Evolutionary conservation across 768 basidiomycete genomes (phyloP).

Genomic region (Coprinopsis marcescibilis): DNA sequence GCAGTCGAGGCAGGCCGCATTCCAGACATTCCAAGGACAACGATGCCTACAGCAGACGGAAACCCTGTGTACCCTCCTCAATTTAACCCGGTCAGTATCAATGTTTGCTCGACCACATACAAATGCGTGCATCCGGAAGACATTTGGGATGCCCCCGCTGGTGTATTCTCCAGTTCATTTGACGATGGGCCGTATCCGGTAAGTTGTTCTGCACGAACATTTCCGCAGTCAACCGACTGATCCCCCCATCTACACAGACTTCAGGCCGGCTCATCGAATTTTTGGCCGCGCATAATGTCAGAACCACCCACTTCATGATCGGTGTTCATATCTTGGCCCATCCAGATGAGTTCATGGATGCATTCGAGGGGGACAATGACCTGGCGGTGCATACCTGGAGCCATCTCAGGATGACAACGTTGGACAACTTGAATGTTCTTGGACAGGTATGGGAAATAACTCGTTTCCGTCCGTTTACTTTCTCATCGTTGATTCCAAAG

Average conservation of each 20-base stretch:
- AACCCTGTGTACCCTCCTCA: conserved; percentile 42
- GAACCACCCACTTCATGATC: conserved; percentile 88
- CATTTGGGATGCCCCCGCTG: conserved; percentile 72
- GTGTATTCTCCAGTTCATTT: conserved; percentile 60
- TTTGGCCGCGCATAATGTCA: conserved; percentile 55
- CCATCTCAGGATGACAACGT: conserved; percentile 77
- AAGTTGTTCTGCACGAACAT: conserved; percentile 11
- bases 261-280: conserved; percentile 56
- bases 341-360: conserved; percentile 47
- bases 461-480: background rate
- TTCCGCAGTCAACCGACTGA: conserved; percentile 1
- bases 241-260: conserved; percentile 20
- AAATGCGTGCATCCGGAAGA: conserved; percentile 59
- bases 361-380: conserved; percentile 41
- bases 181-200: conserved; percentile 73
- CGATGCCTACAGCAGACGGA: conserved; percentile 21
- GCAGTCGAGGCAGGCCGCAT: conserved; percentile 69
- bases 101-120: conserved; percentile 75
- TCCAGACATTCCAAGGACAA: conserved; percentile 57
- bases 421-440: conserved; percentile 61
- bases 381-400: conserved; percentile 62
- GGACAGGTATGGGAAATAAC: conserved; percentile 43
- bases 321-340: conserved; percentile 67
- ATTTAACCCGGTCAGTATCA: conserved; percentile 35
- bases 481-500: conserved; percentile 20